These are phyloP conservation scores for Pharnaceum exiguum DNA, from an alignment of 148 eudicot genomes.

Conservation along the genomic window DNA sequence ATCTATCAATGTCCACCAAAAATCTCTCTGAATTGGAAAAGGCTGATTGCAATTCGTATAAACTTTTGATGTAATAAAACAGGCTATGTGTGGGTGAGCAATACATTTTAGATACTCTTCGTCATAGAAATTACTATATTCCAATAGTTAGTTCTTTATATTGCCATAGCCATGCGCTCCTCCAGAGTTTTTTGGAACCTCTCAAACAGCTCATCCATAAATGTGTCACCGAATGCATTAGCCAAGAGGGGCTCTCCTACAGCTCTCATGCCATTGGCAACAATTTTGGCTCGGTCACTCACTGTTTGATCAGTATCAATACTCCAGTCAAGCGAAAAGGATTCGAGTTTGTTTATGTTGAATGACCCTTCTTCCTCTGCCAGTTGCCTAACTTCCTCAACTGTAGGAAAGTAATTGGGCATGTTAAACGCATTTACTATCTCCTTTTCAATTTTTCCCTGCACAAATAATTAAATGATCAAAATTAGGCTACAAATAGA, in stretches of 20 bases:
- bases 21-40: too few species aligned
- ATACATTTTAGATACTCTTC: too few species aligned
- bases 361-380: conserved; percentile 15
- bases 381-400: conserved; percentile 11
- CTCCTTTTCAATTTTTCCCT: conserved; percentile 16
- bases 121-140: too few species aligned
- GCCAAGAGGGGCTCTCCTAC: not conserved
- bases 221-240: not conserved
- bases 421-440: conserved; percentile 15
- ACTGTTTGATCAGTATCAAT: not conserved
- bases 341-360: conserved; percentile 8
- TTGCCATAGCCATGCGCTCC: too few species aligned
- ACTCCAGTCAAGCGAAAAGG: conserved; percentile 21
- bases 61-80: too few species aligned
- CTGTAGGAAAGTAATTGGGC: conserved; percentile 19
- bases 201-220: not conserved
- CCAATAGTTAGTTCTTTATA: too few species aligned
- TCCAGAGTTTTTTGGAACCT: too few species aligned
- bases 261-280: not conserved
- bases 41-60: too few species aligned
- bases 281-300: conserved; percentile 1
- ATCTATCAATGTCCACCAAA: too few species aligned
- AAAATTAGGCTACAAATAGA: too few species aligned
- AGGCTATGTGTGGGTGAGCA: too few species aligned
- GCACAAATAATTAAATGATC: too few species aligned